phyloP scores from a whole-genome alignment of 129 eudicot genomes.

The Centella asiatica region DNA sequence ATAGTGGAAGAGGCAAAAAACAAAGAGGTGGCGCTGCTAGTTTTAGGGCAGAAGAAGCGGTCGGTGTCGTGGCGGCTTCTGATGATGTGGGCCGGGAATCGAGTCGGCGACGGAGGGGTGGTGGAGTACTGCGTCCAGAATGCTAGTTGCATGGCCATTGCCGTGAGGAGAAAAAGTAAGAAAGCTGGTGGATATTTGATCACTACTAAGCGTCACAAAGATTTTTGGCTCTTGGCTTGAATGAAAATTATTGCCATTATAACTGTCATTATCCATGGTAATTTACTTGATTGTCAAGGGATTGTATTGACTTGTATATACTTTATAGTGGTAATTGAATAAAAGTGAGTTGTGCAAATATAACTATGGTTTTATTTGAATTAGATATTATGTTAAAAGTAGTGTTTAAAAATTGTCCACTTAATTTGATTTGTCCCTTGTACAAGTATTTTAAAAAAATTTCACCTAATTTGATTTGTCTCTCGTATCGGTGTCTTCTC shows the following conservation, averaged over 20 bases:
- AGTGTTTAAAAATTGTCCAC: too few relatives aligned
- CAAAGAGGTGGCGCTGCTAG: slow-evolving; percentile 56
- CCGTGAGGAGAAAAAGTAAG: slow-evolving; percentile 75
- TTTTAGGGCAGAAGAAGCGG: slow-evolving; percentile 73
- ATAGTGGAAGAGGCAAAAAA: slow-evolving; percentile 65
- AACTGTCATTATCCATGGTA: not conserved
- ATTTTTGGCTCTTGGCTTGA: slow-evolving; percentile 94
- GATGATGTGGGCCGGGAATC: slow-evolving; percentile 41
- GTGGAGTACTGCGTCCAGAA: slow-evolving; percentile 87
- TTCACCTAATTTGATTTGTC: too few relatives aligned
- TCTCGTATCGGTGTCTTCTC: too few relatives aligned
- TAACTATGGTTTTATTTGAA: not conserved
- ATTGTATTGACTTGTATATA: not conserved
- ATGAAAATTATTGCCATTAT: not conserved
- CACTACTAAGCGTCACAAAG: slow-evolving; percentile 85
- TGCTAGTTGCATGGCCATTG: slow-evolving; percentile 85
- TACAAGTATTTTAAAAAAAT: too few relatives aligned
- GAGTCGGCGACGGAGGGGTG: slow-evolving; percentile 38
- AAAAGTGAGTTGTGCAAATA: not conserved
- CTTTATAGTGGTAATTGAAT: not conserved
- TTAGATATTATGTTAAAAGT: not conserved
- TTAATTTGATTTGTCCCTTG: too few relatives aligned
- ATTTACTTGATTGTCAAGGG: slow-evolving; percentile 5
- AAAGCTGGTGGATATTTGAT: slow-evolving; percentile 77
- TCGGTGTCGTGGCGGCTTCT: slow-evolving; percentile 49